A percentile compares a stretch with the other conserved stretches of the same genome.
Conservation (phyloP, 108 stramenopile genomes). For the Mediolabrus comicus region DNA sequence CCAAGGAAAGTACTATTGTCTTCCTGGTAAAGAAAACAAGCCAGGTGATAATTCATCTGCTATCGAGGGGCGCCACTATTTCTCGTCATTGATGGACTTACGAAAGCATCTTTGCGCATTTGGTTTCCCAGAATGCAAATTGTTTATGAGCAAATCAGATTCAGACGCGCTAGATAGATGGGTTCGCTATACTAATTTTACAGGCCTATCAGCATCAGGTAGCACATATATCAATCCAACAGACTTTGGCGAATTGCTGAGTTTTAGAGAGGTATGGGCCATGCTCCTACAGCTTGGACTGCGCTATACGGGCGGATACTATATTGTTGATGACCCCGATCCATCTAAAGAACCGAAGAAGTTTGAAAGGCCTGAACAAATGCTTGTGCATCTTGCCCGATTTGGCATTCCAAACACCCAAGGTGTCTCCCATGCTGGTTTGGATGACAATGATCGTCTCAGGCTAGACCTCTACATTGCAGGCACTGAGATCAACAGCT, state of each 20-base stretch:
- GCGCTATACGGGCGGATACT: constrained; percentile 1
- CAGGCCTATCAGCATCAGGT: neutral
- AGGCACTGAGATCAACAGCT: constrained; percentile 10
- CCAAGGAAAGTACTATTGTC: constrained; percentile 19
- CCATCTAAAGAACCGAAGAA: neutral
- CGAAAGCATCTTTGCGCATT: constrained; percentile 38
- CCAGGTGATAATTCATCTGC: constrained; percentile 23
- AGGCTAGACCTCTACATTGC: constrained; percentile 25
- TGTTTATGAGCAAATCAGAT: neutral
- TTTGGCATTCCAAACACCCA: constrained; percentile 23
- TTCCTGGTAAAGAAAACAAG: constrained; percentile 34
- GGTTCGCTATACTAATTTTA: constrained; percentile 33
- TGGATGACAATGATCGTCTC: constrained; percentile 15
- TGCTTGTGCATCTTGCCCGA: constrained; percentile 22
- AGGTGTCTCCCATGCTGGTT: neutral
- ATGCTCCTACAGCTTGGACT: constrained; percentile 28
- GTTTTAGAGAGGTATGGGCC: constrained; percentile 10
- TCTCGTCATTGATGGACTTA: constrained; percentile 9
- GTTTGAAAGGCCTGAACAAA: constrained; percentile 18
- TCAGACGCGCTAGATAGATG: neutral
- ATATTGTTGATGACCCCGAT: constrained; percentile 16
- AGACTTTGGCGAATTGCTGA: constrained; percentile 5
- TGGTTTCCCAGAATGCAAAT: constrained; percentile 23
- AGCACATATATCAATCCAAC: constrained; percentile 10
- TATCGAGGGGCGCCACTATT: constrained; percentile 26